Conservation (phyloP, 2,329 filamentous ascomycete genomes). For the Diaporthe australafricana region DNA sequence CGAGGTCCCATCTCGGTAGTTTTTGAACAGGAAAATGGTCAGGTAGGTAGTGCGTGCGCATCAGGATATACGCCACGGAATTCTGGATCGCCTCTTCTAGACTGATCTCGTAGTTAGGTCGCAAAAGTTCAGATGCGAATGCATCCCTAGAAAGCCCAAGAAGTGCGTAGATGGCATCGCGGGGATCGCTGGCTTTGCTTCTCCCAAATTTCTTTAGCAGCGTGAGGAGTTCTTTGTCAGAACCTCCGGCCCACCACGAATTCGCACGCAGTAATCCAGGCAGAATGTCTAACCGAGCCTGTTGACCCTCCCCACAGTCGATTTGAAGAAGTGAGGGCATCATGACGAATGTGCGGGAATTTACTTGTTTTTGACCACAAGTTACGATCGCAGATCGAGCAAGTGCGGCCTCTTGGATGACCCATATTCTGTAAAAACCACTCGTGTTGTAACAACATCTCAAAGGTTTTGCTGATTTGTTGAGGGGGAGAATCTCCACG, state of each 20-base stretch:
- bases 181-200: not conserved
- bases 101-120: not conserved
- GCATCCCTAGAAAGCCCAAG: not conserved
- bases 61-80: not conserved
- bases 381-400: not conserved
- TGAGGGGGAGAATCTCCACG: not conserved
- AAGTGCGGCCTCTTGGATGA: not conserved
- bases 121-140: not conserved
- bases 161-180: not conserved
- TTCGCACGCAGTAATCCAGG: not conserved
- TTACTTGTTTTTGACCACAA: not conserved
- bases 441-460: not conserved
- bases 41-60: not conserved
- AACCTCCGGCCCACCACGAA: not conserved
- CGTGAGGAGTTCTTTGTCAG: not conserved
- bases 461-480: not conserved
- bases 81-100: not conserved
- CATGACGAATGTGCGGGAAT: not conserved
- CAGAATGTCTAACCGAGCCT: not conserved
- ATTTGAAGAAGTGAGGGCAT: not conserved
- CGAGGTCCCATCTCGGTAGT: not conserved
- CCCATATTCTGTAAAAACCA: not conserved
- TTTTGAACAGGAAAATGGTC: rapidly evolving
- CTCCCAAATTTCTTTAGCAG: not conserved
- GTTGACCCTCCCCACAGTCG: not conserved